A percentile compares a stretch with the other conserved stretches of the same genome.
phyloP scores from a whole-genome alignment of 257 asterid species.

The Solanum pinnatisectum region DNA sequence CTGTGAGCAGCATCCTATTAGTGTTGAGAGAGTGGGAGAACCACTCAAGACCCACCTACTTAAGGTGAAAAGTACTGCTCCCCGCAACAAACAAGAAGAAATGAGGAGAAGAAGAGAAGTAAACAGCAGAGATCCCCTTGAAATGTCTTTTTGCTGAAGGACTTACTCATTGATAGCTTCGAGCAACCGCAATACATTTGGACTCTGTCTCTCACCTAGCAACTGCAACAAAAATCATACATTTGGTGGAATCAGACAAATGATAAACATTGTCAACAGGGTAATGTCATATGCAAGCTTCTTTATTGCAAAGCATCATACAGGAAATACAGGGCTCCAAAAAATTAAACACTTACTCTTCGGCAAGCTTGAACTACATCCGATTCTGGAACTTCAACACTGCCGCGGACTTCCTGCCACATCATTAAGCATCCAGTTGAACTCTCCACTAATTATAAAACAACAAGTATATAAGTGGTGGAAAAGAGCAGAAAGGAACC shows the following conservation, averaged over 20 bases:
- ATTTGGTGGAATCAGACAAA: constrained; percentile 7
- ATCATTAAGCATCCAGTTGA: neutral
- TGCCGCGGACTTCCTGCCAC: constrained; percentile 54
- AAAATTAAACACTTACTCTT: constrained; percentile 39
- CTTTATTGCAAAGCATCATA: neutral
- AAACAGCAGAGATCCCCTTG: neutral
- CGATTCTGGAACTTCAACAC: constrained; percentile 43
- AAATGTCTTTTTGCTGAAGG: neutral
- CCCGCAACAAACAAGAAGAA: neutral
- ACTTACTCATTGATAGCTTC: constrained; percentile 51
- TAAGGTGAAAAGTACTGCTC: neutral
- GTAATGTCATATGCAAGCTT: neutral
- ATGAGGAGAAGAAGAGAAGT: neutral
- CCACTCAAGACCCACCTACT: neutral
- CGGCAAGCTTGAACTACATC: constrained; percentile 54
- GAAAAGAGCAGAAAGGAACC: constrained; percentile 28
- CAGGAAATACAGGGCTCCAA: neutral
- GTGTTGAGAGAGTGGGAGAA: neutral
- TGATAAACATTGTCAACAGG: neutral
- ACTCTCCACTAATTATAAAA: neutral
- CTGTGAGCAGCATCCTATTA: neutral
- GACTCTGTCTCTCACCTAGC: constrained; percentile 58
- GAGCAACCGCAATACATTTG: constrained; percentile 48
- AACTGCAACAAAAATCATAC: constrained; percentile 26
- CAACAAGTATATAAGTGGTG: neutral